phyloP scores from a whole-genome alignment of 164 flowering plant genomes.

The Chimonanthus salicifolius region DNA sequence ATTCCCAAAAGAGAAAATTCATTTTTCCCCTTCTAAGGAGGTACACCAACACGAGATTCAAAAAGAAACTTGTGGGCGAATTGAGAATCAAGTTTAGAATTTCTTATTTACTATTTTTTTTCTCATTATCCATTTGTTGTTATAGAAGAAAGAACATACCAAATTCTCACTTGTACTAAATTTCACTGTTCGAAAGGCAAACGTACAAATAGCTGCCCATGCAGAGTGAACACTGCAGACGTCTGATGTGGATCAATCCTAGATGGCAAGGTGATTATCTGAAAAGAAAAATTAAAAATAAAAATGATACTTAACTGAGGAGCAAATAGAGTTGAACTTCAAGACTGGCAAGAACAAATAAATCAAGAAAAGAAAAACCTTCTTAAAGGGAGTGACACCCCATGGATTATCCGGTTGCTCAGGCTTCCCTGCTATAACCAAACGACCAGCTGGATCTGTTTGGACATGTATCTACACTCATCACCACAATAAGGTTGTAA shows the following conservation, averaged over 20 bases:
- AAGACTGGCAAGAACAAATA: neutral
- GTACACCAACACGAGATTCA: too few species aligned
- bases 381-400: constrained; percentile 90
- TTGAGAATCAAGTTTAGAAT: neutral
- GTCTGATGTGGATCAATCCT: constrained; percentile 96
- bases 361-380: constrained; percentile 34
- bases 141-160: too few species aligned
- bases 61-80: neutral
- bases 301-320: neutral
- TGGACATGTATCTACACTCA: constrained; percentile 75
- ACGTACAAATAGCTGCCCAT: constrained; percentile 91
- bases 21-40: too few species aligned
- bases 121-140: neutral
- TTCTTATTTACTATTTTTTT: neutral
- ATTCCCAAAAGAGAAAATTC: too few species aligned
- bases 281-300: neutral
- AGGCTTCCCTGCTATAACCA: constrained; percentile 86
- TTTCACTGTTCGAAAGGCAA: constrained; percentile 82
- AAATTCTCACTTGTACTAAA: constrained; percentile 12
- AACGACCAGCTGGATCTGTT: constrained; percentile 89
- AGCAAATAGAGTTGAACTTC: neutral
- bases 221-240: constrained; percentile 91
- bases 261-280: constrained; percentile 82
- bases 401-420: constrained; percentile 88
- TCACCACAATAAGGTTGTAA: neutral